phyloP scores from a whole-genome alignment of 805 yeast species.

The Candida awuae region DNA sequence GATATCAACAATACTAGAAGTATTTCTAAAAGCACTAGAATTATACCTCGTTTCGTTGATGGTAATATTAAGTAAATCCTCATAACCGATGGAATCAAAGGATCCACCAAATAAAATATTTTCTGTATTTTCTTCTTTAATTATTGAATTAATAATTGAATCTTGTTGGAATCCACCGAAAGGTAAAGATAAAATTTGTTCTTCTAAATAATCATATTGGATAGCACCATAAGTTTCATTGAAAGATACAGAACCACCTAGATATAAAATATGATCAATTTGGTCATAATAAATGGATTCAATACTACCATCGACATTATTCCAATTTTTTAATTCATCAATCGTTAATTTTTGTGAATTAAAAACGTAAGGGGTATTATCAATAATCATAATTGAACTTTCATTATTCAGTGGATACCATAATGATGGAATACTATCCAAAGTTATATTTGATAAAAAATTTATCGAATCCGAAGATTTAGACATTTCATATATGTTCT shows the following conservation, averaged over 20 bases:
- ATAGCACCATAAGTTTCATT: conserved; percentile 48
- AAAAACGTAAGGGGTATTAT: conserved; percentile 22
- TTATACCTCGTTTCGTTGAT: conserved; percentile 19
- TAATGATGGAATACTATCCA: conserved; percentile 6
- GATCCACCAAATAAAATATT: conserved; percentile 75
- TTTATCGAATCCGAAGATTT: conserved; percentile 12
- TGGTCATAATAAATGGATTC: conserved; percentile 40
- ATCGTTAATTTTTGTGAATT: conserved; percentile 5
- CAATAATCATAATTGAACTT: conserved; percentile 13
- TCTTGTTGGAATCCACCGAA: conserved; percentile 70
- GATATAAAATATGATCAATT: conserved; percentile 44
- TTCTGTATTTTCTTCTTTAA: conserved; percentile 33
- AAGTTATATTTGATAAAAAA: neutral
- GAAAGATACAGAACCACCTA: conserved; percentile 72
- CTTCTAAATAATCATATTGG: conserved; percentile 45
- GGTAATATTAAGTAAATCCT: conserved; percentile 29
- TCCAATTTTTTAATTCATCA: conserved; percentile 19
- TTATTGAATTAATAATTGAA: conserved; percentile 55
- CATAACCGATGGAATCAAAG: conserved; percentile 55
- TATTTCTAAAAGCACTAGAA: conserved; percentile 17
- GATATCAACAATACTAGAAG: conserved; percentile 18
- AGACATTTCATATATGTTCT: conserved; percentile 18
- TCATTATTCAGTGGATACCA: conserved; percentile 8
- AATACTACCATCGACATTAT: conserved; percentile 33
- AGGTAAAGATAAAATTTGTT: conserved; percentile 40